Evolutionary conservation across 2,329 filamentous ascomycete genomes (phyloP).

Genomic region (Neonectria faginata): DNA sequence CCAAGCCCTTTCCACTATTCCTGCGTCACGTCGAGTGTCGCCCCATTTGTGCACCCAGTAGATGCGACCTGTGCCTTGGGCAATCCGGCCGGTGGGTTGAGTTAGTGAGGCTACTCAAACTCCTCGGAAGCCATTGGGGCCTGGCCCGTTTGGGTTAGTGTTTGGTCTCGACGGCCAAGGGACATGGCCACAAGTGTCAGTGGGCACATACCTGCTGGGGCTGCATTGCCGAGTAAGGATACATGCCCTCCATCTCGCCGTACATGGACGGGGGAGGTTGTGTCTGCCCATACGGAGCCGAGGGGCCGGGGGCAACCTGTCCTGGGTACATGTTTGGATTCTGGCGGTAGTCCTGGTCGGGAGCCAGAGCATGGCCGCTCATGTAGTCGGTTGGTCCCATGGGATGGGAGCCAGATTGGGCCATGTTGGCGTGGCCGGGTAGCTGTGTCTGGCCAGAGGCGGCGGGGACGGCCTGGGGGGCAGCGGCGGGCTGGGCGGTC

Average conservation of each 20-base stretch:
- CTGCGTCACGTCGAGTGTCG: conserved; percentile 25
- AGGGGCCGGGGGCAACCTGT: conserved; percentile 79
- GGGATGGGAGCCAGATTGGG: conserved; percentile 63
- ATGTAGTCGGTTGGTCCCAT: conserved; percentile 74
- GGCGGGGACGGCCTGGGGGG: conserved; percentile 59
- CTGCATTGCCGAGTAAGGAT: conserved; percentile 83
- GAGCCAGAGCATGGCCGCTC: conserved; percentile 70
- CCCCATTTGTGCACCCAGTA: conserved; percentile 29
- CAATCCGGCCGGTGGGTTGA: conserved; percentile 3
- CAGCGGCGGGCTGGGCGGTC: conserved; percentile 61
- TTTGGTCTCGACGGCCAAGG: conserved; percentile 12
- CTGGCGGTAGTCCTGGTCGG: conserved; percentile 83
- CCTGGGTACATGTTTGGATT: conserved; percentile 85
- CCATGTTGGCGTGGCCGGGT: conserved; percentile 62
- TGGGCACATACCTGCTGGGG: conserved; percentile 77
- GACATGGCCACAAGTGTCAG: background rate
- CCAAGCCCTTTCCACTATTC: conserved; percentile 38
- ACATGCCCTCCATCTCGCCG: conserved; percentile 84
- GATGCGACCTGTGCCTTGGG: conserved; percentile 3
- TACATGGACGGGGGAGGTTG: conserved; percentile 76
- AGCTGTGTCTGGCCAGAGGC: conserved; percentile 64
- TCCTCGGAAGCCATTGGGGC: conserved; percentile 60
- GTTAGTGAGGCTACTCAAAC: conserved; percentile 52
- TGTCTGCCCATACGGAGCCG: conserved; percentile 79
- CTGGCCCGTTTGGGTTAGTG: conserved; percentile 42